These are phyloP conservation scores for Lyophyllum shimeji DNA, from an alignment of 768 basidiomycete genomes.

Conservation along the genomic window DNA sequence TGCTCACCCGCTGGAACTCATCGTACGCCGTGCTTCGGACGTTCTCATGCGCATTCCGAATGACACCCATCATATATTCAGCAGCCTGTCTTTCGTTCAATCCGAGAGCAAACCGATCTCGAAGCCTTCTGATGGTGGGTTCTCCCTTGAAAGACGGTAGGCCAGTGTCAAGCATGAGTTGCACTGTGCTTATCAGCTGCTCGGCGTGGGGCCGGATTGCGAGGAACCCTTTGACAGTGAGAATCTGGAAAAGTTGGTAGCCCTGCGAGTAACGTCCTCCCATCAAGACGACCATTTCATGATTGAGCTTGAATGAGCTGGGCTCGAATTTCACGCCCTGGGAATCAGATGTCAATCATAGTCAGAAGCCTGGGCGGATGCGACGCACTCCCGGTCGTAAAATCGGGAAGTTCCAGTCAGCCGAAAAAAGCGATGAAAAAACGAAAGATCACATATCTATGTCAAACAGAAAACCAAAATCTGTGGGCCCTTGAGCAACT, in stretches of 20 bases:
- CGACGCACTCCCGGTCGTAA: constrained; percentile 69
- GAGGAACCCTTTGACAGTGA: constrained; percentile 95
- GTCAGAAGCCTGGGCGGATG: constrained; percentile 5
- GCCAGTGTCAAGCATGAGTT: constrained; percentile 93
- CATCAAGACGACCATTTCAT: constrained; percentile 98
- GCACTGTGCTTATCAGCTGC: constrained; percentile 84
- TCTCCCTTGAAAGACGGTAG: constrained; percentile 98
- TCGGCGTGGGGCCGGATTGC: constrained; percentile 94
- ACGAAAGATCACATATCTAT: constrained; percentile 77
- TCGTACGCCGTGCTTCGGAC: constrained; percentile 92
- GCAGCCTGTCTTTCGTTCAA: constrained; percentile 90
- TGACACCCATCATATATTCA: constrained; percentile 86
- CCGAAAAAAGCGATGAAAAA: constrained; percentile 3
- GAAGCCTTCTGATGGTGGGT: constrained; percentile 80
- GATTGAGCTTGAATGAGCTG: constrained; percentile 95
- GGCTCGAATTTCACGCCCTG: constrained; percentile 99
- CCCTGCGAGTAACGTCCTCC: constrained; percentile 94
- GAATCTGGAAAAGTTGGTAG: constrained; percentile 89
- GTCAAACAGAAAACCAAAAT: constrained; percentile 96
- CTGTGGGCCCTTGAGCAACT: constrained; percentile 35
- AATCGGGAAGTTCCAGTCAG: constrained; percentile 28
- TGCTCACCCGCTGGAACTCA: constrained; percentile 85
- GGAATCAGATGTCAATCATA: background rate
- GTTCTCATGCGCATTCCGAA: constrained; percentile 95
- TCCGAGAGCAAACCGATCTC: constrained; percentile 82